Percentiles rank a stretch among this genome's conserved stretches.
Evolutionary conservation across 257 asterid genomes (phyloP).

Genomic region (Solanum stenotomum): DNA sequence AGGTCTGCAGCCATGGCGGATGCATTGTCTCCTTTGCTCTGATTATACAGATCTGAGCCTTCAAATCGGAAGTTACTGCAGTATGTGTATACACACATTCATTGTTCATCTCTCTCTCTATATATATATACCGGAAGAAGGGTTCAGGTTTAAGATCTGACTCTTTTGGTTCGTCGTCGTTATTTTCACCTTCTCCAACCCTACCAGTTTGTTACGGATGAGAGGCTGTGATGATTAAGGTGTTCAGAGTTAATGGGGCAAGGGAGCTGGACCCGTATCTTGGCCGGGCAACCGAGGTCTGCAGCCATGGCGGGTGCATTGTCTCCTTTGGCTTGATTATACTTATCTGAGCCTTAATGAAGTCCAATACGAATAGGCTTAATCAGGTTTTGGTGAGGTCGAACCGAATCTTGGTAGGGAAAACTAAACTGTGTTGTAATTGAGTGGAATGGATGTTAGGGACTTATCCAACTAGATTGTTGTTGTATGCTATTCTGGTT

Average conservation of each 20-base stretch:
- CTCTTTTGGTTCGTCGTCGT: background rate
- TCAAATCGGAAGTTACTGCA: background rate
- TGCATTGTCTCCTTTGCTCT: background rate
- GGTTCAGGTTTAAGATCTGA: background rate
- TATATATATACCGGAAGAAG: background rate
- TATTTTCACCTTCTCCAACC: background rate
- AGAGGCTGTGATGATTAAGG: background rate
- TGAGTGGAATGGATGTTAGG: background rate
- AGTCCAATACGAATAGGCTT: background rate
- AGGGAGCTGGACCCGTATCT: background rate
- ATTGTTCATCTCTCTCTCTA: background rate
- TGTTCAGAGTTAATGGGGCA: background rate
- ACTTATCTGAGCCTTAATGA: background rate
- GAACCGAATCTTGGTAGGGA: background rate
- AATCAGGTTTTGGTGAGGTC: background rate
- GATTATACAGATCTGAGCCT: background rate
- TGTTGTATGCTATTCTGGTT: background rate
- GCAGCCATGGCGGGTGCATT: slow-evolving; percentile 5
- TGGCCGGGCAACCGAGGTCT: slow-evolving; percentile 1
- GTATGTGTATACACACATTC: background rate
- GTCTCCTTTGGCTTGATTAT: background rate
- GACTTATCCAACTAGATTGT: background rate
- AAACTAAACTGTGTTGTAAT: background rate
- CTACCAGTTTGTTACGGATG: background rate
- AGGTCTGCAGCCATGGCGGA: slow-evolving; percentile 9